These are phyloP conservation scores for Starmerella apicola DNA, from an alignment of 805 yeast species.

Conservation along the genomic window DNA sequence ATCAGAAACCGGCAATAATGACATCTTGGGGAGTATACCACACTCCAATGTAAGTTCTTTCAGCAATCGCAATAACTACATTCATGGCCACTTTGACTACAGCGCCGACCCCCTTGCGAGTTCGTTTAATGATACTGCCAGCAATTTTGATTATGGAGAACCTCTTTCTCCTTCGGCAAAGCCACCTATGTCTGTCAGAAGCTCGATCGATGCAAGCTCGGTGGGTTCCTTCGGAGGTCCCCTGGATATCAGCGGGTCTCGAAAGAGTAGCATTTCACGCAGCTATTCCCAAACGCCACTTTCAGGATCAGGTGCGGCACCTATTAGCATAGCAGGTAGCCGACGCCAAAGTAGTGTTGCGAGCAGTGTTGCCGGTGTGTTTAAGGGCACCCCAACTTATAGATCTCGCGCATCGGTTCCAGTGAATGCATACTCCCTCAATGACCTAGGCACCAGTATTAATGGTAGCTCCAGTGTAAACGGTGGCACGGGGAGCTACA, in stretches of 20 bases:
- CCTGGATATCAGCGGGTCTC: too few species aligned
- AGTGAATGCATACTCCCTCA: constrained; percentile 7
- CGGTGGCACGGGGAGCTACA: too few species aligned
- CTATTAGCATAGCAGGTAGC: constrained; percentile 11
- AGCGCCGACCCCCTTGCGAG: neutral
- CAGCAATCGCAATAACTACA: neutral
- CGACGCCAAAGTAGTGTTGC: constrained; percentile 3
- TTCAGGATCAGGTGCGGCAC: constrained; percentile 10
- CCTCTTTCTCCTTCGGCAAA: constrained; percentile 15
- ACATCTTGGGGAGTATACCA: too few species aligned
- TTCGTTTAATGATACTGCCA: neutral
- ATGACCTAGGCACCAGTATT: constrained; percentile 1
- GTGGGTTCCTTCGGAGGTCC: too few species aligned
- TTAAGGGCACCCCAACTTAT: constrained; percentile 15
- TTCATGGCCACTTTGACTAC: neutral
- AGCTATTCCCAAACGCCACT: constrained; percentile 4
- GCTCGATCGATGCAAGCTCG: constrained; percentile 4
- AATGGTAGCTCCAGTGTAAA: neutral
- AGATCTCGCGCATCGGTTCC: constrained; percentile 13
- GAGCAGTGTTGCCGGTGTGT: constrained; percentile 14
- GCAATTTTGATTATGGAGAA: constrained; percentile 9
- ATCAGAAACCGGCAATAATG: neutral
- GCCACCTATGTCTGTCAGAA: constrained; percentile 7
- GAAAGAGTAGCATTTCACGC: constrained; percentile 9
- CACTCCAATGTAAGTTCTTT: too few species aligned